phyloP scores from a whole-genome alignment of 768 basidiomycete genomes.

The Trametes meyenii region DNA sequence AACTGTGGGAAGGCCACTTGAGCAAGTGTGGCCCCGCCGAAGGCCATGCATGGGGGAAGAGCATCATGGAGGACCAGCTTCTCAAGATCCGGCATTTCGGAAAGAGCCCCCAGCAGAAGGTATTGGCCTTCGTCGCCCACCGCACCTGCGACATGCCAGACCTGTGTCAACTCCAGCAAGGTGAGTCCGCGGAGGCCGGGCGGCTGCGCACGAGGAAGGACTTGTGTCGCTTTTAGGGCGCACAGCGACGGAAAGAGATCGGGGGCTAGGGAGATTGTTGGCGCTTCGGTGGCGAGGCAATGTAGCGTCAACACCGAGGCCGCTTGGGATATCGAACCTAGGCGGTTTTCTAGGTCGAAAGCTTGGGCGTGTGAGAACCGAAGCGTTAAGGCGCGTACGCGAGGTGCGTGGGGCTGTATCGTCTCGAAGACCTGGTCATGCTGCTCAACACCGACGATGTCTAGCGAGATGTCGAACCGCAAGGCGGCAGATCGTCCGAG shows the following conservation, averaged over 20 bases:
- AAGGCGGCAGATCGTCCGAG: neutral
- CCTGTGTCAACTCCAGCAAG: neutral
- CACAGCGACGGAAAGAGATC: neutral
- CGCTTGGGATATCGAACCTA: neutral
- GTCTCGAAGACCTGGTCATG: neutral
- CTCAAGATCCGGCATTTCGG: neutral
- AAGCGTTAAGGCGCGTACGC: neutral
- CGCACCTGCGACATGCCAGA: neutral
- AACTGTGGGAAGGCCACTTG: neutral
- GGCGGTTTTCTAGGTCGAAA: neutral
- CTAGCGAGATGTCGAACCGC: neutral
- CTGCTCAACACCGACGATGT: neutral
- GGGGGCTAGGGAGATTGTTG: neutral
- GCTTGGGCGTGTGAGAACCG: neutral
- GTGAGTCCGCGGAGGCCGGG: neutral
- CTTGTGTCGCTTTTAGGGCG: neutral
- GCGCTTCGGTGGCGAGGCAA: neutral
- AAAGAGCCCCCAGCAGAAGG: neutral
- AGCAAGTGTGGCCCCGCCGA: neutral
- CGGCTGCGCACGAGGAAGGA: neutral
- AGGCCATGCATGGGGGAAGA: constrained; percentile 1
- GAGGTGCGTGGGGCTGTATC: neutral
- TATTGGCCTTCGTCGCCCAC: neutral
- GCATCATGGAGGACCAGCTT: neutral
- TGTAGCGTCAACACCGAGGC: neutral